Conservation (phyloP, 169 alveolate species). For the Plasmodium malariae region DNA sequence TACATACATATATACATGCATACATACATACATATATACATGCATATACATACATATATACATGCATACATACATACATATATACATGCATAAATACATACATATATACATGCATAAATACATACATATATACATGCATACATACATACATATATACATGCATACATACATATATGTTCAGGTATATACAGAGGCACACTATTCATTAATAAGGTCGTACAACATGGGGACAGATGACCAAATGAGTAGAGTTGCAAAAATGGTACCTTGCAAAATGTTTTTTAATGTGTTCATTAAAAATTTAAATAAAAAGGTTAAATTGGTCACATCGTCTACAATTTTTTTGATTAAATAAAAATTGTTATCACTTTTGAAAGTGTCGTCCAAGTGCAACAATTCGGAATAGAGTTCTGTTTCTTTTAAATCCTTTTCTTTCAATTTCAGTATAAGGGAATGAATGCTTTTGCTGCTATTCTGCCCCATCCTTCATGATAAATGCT, state of each 20-base stretch:
- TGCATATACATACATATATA: background rate
- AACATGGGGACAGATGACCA: background rate
- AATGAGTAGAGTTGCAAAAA: background rate
- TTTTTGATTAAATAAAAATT: constrained; percentile 17
- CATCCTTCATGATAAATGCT: constrained; percentile 5
- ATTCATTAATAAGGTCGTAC: no score
- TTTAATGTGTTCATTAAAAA: constrained; percentile 53
- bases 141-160: background rate
- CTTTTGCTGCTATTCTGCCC: constrained; percentile 37
- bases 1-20: no score
- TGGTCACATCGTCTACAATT: constrained; percentile 31
- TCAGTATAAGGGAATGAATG: constrained; percentile 13
- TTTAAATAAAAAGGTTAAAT: constrained; percentile 10
- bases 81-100: background rate
- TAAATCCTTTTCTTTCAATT: background rate
- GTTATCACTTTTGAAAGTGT: constrained; percentile 11
- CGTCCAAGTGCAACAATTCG: constrained; percentile 7
- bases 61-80: background rate
- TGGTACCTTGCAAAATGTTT: constrained; percentile 2
- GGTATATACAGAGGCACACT: no score
- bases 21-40: no score
- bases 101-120: background rate
- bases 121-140: background rate
- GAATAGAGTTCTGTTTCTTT: constrained; percentile 13
- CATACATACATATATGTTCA: background rate